Base-by-base conservation (phyloP, 139 green algal species). In the Ettlia oleoabundans region DNA sequence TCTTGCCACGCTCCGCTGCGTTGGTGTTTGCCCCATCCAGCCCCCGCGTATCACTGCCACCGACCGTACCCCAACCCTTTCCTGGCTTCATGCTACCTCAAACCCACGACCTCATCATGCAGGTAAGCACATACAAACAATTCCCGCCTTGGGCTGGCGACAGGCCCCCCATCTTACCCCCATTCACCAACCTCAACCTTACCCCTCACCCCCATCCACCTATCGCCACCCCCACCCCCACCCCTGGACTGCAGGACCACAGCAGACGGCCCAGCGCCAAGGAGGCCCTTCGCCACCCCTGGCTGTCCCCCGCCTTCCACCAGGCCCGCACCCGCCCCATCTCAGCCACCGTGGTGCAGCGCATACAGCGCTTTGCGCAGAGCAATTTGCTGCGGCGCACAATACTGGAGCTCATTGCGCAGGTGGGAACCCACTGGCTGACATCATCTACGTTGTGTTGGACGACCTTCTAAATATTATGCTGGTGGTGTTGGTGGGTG, bases 401-500 rank as follows among this genome's bases (percentile, higher is more conserved):
- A 30, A 92, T 98, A 38, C 89, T 98, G 70, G 95, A 98, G 87
- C 92, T 97, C 77, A 96, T 98, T 38, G 93, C 94, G 5, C 91
- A 93, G 74, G 95, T 97, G 88, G 82, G 97, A 78, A 78, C 8
- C 30, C 15, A n/a, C n/a, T n/a, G n/a, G n/a, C n/a, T n/a, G n/a
- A n/a, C n/a, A n/a, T n/a, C n/a, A n/a, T n/a, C n/a, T n/a, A n/a
- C n/a, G n/a, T 67, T 15, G 22, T 30, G 58, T 7, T 32, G 58
- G 58, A 67, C 13, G 47, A 15, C 13, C 15, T 58, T 10, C 47
- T 24, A 58, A 58, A 15, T 15, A 58, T 58, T 24, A 15, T 58
- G 47, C 13, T 10, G 15, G 47, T 58, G 13, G 47, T 58, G 47
- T 15, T 58, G 47, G 47, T 10, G 15, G 47, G 47, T 58, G 47